Evolutionary conservation across 1,139 yeast genomes (phyloP).

Genomic region (Sugiyamaella neomexicana): DNA sequence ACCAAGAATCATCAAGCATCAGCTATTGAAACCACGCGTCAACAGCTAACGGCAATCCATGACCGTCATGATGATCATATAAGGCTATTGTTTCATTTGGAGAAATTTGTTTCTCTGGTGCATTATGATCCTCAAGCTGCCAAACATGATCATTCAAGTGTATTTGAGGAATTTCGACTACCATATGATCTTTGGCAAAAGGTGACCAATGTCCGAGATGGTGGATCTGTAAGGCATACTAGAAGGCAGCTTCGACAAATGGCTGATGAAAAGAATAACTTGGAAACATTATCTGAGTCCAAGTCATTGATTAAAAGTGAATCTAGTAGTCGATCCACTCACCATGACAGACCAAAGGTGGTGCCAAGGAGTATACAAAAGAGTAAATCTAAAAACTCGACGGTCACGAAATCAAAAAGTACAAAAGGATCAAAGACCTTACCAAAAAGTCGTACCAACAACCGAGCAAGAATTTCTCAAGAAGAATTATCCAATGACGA

Average conservation of each 20-base stretch:
- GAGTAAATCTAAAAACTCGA: not conserved
- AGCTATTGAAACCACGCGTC: constrained; percentile 3
- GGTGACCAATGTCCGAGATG: constrained; percentile 28
- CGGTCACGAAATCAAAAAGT: not conserved
- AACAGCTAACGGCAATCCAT: constrained; percentile 38
- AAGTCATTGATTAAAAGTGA: not conserved
- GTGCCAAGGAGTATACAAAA: not conserved
- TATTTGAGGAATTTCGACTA: constrained; percentile 39
- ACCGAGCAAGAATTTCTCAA: not conserved
- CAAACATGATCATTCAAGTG: constrained; percentile 46
- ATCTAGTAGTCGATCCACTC: not conserved
- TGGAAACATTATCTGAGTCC: not conserved
- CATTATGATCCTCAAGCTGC: constrained; percentile 60
- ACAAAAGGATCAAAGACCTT: constrained; percentile 2
- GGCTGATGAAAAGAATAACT: constrained; percentile 7
- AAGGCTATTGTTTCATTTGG: constrained; percentile 57
- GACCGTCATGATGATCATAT: constrained; percentile 50
- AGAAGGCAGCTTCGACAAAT: constrained; percentile 35
- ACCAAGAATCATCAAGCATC: not conserved
- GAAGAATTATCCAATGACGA: not conserved
- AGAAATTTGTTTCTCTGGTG: constrained; percentile 58
- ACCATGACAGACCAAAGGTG: not conserved
- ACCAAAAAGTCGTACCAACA: not conserved
- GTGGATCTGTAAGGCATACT: constrained; percentile 36
- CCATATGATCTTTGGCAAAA: constrained; percentile 45